Base-by-base conservation (phyloP, 2,329 filamentous ascomycete genomes). In the Clathrospora elynae region DNA sequence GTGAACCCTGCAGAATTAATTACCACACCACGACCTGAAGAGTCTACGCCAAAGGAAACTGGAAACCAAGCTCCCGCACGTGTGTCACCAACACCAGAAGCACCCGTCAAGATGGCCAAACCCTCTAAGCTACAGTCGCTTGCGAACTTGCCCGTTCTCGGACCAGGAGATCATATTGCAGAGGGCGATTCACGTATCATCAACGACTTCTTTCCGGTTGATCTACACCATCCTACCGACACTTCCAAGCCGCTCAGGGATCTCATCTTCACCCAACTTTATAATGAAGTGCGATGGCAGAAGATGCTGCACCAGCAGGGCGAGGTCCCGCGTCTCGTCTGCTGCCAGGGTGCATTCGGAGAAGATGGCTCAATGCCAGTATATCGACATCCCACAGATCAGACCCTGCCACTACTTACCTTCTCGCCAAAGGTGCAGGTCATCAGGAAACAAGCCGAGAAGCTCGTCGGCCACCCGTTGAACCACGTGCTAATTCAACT, bases 401-500 rank as follows among this genome's bases (percentile, higher is more conserved):
- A 95, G 66, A 88, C 88, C 1, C 86, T 91, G 0, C 84, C 88
- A 1, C 71, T 96, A 10, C 73, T 86, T 1, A 77, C 84, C 2
- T 97, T 96, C 70, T 87, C 89, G 0, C 76, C 83, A 0, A 84
- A 83, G 0, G 87, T 97, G 1, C 72, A 83, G 12, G 72, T 77
- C 23, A 84, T 97, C 45, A 84, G 85, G 46, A 67, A 73, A 10
- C 78, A 80, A 40, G 85, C 90, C 0, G 89, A 96, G 67, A 76
- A 79, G 42, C 75, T 82, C 11, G 78, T 95, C 1, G 86, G 88
- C 0, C 93, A 97, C 61, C 74, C 81, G 1, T 72, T 99, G 28
- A 99, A 99, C 61, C 93, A 99, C 66, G 91, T 85, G 1, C 74
- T 99, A 33, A 95, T 99, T 31, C 93, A 99, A 64, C 81, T 90